Evolutionary conservation across 768 basidiomycete species (phyloP), one percentile per base, ranked within the genome.

Genomic region (Leccinum disarticulatum): DNA sequence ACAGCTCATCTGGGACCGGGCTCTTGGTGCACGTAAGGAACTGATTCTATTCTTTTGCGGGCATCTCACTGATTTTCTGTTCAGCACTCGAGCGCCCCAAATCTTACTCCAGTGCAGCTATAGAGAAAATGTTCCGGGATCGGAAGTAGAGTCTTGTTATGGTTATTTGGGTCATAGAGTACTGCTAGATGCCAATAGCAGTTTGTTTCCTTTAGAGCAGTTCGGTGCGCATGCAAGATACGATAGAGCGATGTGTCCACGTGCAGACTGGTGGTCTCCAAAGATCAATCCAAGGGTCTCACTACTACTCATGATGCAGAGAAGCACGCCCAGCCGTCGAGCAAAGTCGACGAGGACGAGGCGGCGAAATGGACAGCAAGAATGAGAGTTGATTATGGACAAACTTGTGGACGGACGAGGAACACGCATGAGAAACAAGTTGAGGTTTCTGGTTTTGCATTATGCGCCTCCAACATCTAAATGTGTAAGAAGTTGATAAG

Each of bases 1-100:
- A 33, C 93, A 95, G 70, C 80, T 93, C 64, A 92, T 95, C 64
- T 95, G 93, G 93, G 93, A 94, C 70, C 91, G 93, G 73, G 92
- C 91, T 15, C 87, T 93, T 67, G 91, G 91, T 78, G 91, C 91
- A 76, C 91, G 90, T 91, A 73, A 73, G 90, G 85, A 25, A 4
- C 5, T 47, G 3, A 13, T 31, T 60, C n/a, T 30, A 6, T 25
- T 9, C 8, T 38, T 7, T 13, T 19, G 1, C 0, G 9, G n/a
- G 14, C 11, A 9, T 15, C 30, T 49, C 6, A 52, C 10, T 22
- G 50, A 30, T 46, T 9, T 25, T 22, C 47, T 54, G n/a, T 31
- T 19, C 2, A 90, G 88, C 91, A 66, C 84, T 95, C 43, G 93
- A 96, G 74, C 84, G 93, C 19, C 93, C 93, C 60, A 96, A 96